A percentile compares a stretch with the other conserved stretches of the same genome.
These are phyloP conservation scores for Colletotrichum incanum DNA, from an alignment of 2,329 filamentous ascomycete species.

Conservation along the genomic window DNA sequence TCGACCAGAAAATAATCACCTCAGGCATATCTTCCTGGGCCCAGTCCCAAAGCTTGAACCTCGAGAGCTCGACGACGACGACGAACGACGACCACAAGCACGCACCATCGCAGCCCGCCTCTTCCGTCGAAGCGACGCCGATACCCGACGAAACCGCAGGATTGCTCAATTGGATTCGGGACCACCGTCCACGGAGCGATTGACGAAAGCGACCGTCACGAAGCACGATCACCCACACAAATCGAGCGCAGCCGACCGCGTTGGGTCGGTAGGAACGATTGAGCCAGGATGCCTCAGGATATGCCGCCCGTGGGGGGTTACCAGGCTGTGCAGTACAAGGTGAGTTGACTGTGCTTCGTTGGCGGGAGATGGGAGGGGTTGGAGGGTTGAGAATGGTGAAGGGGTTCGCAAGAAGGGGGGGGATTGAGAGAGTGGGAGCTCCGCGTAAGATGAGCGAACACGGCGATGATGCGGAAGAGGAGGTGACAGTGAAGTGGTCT, in stretches of 20 bases:
- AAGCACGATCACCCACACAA: not conserved
- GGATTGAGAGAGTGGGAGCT: too few relatives aligned
- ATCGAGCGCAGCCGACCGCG: constrained; percentile 40
- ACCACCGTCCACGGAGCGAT: constrained; percentile 11
- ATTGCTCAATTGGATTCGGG: not conserved
- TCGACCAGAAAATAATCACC: constrained; percentile 35
- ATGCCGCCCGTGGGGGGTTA: constrained; percentile 97
- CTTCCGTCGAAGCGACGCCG: constrained; percentile 22
- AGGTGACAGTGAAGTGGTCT: not conserved
- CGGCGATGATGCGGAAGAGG: not conserved
- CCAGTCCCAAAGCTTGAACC: constrained; percentile 34
- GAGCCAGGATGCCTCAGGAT: constrained; percentile 90
- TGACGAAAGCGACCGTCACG: constrained; percentile 3
- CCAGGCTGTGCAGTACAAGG: constrained; percentile 96
- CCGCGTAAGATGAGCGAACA: too few relatives aligned
- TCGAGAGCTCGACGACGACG: constrained; percentile 36
- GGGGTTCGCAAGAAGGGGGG: not conserved
- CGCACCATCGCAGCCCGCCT: constrained; percentile 15
- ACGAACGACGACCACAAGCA: not conserved
- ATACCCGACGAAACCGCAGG: not conserved
- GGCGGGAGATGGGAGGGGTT: not conserved
- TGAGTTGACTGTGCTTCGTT: constrained; percentile 61
- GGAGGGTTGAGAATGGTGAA: not conserved
- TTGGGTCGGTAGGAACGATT: constrained; percentile 43
- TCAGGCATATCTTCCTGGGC: constrained; percentile 20